phyloP scores from a whole-genome alignment of 2,329 filamentous ascomycete species.

The Claviceps sp. region DNA sequence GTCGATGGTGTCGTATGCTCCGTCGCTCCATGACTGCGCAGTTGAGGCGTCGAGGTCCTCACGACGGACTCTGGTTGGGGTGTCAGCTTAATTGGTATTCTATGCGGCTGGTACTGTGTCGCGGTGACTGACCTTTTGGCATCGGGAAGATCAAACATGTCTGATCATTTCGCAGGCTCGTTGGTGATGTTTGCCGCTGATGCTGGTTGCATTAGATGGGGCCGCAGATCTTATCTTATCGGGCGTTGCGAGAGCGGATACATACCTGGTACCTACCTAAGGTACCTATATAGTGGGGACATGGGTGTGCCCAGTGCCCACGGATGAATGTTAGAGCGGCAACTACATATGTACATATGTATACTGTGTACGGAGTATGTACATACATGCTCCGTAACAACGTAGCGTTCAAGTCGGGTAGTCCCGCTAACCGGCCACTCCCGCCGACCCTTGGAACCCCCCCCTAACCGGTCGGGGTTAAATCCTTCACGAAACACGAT shows the following conservation, averaged over 20 bases:
- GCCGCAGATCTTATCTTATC: constrained; percentile 14
- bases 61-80: constrained; percentile 34
- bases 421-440: no score
- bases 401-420: no score
- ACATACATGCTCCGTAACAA: neutral
- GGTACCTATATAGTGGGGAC: no score
- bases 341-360: neutral
- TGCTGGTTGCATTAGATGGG: neutral
- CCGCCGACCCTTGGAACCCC: no score
- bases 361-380: neutral
- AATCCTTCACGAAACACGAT: no score
- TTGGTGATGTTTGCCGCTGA: neutral
- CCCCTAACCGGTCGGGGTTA: no score
- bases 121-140: constrained; percentile 17
- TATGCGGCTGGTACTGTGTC: no score
- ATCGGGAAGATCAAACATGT: constrained; percentile 18
- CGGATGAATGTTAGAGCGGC: no score
- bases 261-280: no score
- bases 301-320: no score
- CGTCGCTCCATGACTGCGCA: constrained; percentile 12
- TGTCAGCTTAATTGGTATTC: neutral
- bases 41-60: constrained; percentile 35
- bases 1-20: constrained; percentile 20
- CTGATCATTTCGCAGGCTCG: neutral
- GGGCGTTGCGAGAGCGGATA: neutral